Evolutionary conservation across 805 yeast genomes (phyloP).

Genomic region (Candida sanyiensis): DNA sequence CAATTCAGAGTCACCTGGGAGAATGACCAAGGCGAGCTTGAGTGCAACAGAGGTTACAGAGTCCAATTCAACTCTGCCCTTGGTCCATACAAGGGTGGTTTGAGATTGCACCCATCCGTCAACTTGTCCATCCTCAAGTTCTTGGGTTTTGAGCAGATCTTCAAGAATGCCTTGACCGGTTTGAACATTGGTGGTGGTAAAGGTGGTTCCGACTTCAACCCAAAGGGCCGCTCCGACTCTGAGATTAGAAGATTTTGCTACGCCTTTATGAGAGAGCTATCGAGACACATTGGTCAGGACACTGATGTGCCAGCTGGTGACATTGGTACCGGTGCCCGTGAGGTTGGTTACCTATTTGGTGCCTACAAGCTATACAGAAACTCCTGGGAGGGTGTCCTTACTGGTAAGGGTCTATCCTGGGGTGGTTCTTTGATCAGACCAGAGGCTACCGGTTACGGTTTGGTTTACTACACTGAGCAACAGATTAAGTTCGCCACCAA

Average conservation of each 20-base stretch:
- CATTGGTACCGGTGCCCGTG: conserved; percentile 93
- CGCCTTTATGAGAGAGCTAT: conserved; percentile 91
- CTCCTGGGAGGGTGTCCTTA: conserved; percentile 93
- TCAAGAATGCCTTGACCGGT: conserved; percentile 97
- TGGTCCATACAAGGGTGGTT: conserved; percentile 99
- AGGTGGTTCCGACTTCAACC: conserved; percentile 98
- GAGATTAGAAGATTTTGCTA: conserved; percentile 97
- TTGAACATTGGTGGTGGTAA: conserved; percentile 98
- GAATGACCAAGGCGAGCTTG: conserved; percentile 85
- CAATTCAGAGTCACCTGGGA: conserved; percentile 99
- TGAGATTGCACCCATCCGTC: conserved; percentile 96
- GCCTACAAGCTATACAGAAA: conserved; percentile 90
- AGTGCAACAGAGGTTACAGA: conserved; percentile 96
- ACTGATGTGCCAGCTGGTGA: conserved; percentile 99
- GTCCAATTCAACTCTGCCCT: conserved; percentile 97
- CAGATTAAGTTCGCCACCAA: conserved; percentile 90
- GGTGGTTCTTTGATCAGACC: conserved; percentile 99
- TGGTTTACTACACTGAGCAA: conserved; percentile 93
- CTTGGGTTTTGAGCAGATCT: conserved; percentile 96
- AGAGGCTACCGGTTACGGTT: conserved; percentile 98
- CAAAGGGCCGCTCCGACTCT: conserved; percentile 86
- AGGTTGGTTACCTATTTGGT: conserved; percentile 77
- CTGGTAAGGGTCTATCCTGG: conserved; percentile 98
- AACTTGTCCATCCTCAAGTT: conserved; percentile 92
- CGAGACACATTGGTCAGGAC: conserved; percentile 94